These are phyloP conservation scores for Phytophthora colocasiae DNA, from an alignment of 352 stramenopile species.

Conservation along the genomic window DNA sequence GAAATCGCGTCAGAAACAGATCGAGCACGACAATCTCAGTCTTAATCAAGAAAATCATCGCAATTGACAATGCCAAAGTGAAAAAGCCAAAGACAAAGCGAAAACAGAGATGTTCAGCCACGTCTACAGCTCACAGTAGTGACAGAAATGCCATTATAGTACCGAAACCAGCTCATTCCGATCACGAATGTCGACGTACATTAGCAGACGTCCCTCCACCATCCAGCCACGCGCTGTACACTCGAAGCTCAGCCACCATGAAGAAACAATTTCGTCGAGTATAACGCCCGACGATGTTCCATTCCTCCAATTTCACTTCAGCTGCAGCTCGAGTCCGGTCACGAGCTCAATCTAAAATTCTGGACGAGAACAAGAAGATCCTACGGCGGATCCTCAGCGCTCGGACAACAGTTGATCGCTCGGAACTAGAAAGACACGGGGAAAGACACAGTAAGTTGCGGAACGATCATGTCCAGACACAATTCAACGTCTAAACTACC, in stretches of 20 bases:
- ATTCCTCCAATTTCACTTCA: conserved; percentile 39
- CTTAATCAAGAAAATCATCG: conserved; percentile 67
- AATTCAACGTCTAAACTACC: conserved; percentile 26
- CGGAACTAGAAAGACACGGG: conserved; percentile 46
- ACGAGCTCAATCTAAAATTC: conserved; percentile 48
- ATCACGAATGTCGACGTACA: conserved; percentile 27
- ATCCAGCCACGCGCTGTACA: conserved; percentile 59
- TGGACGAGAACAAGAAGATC: conserved; percentile 61
- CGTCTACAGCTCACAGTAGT: not conserved
- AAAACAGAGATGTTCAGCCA: not conserved
- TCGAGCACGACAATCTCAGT: conserved; percentile 65
- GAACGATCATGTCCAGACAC: conserved; percentile 51
- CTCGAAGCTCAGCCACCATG: conserved; percentile 49
- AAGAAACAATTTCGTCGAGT: conserved; percentile 60
- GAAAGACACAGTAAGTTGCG: conserved; percentile 48
- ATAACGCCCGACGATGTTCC: conserved; percentile 45
- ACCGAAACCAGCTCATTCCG: conserved; percentile 21
- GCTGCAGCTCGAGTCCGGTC: conserved; percentile 30
- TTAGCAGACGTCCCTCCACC: conserved; percentile 39
- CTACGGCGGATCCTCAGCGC: conserved; percentile 54
- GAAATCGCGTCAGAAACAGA: conserved; percentile 60
- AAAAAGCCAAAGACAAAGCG: conserved; percentile 28
- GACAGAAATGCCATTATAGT: conserved; percentile 37
- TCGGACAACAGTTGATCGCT: conserved; percentile 52
- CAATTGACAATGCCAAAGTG: conserved; percentile 39